Conservation (phyloP, 768 basidiomycete species). For the Megacollybia marginata region DNA sequence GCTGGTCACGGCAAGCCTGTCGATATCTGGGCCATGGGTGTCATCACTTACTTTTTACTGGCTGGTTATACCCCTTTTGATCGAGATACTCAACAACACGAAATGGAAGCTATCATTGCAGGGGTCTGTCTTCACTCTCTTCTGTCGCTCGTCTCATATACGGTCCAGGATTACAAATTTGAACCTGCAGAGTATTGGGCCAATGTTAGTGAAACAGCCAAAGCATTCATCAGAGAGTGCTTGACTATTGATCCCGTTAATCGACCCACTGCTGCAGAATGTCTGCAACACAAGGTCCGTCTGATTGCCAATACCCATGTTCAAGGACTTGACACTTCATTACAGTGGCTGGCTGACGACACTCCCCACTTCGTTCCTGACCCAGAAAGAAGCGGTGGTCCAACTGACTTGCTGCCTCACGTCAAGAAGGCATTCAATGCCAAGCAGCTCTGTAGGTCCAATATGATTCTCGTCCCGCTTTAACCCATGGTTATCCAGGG, state of each 20-base stretch:
- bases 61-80: conserved; percentile 95
- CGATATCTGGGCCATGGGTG: conserved; percentile 96
- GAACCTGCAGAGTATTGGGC: conserved; percentile 74
- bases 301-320: not conserved
- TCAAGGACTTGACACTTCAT: not conserved
- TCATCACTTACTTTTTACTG: conserved; percentile 95
- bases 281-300: conserved; percentile 58
- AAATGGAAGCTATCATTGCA: conserved; percentile 92
- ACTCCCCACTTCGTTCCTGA: conserved; percentile 67
- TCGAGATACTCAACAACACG: conserved; percentile 76
- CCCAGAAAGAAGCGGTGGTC: conserved; percentile 47
- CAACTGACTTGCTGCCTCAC: conserved; percentile 77
- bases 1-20: conserved; percentile 93
- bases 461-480: conserved; percentile 1
- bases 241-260: conserved; percentile 75
- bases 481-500: conserved; percentile 41
- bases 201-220: conserved; percentile 77
- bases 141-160: not conserved
- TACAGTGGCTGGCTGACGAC: conserved; percentile 64
- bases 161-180: conserved; percentile 70
- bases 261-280: conserved; percentile 74
- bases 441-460: conserved; percentile 67
- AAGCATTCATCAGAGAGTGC: conserved; percentile 75
- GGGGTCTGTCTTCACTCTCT: conserved; percentile 26
- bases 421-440: conserved; percentile 90